phyloP scores from a whole-genome alignment of 2,329 filamentous ascomycete species.

The Neoarthrinium moseri region DNA sequence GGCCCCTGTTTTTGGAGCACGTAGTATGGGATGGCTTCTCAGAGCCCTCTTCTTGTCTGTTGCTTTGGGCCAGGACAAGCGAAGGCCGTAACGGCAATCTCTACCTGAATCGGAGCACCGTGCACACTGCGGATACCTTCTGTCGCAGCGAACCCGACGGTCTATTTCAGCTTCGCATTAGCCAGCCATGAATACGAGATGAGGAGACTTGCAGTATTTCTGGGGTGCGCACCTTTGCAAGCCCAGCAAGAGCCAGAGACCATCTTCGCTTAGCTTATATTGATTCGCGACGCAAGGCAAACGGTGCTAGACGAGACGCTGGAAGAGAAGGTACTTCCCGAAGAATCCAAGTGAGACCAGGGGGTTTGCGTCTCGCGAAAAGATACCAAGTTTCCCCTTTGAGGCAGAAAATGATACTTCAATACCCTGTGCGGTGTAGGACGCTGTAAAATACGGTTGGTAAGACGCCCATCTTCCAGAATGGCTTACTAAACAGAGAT shows the following conservation, averaged over 20 bases:
- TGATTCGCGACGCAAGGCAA: too few species aligned
- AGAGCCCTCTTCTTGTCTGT: background rate
- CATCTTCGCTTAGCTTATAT: background rate
- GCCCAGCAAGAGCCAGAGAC: background rate
- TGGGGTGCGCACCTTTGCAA: background rate
- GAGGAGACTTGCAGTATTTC: too few species aligned
- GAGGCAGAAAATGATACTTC: too few species aligned
- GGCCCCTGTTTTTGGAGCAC: too few species aligned
- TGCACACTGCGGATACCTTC: background rate
- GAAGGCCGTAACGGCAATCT: background rate
- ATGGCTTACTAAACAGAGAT: background rate
- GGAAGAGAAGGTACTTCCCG: too few species aligned
- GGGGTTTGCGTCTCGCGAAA: too few species aligned
- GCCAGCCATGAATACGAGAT: background rate
- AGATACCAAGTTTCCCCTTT: background rate
- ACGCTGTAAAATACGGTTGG: too few species aligned
- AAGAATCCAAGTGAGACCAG: too few species aligned
- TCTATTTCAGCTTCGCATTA: background rate
- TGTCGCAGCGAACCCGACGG: background rate
- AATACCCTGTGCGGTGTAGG: too few species aligned
- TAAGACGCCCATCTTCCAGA: too few species aligned
- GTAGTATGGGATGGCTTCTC: too few species aligned
- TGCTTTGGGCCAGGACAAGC: conserved; percentile 1
- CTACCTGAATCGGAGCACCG: background rate
- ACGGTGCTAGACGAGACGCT: too few species aligned